These are phyloP conservation scores for Aspergillus novoparasiticus DNA, from an alignment of 2,329 filamentous ascomycete species.

Conservation along the genomic window DNA sequence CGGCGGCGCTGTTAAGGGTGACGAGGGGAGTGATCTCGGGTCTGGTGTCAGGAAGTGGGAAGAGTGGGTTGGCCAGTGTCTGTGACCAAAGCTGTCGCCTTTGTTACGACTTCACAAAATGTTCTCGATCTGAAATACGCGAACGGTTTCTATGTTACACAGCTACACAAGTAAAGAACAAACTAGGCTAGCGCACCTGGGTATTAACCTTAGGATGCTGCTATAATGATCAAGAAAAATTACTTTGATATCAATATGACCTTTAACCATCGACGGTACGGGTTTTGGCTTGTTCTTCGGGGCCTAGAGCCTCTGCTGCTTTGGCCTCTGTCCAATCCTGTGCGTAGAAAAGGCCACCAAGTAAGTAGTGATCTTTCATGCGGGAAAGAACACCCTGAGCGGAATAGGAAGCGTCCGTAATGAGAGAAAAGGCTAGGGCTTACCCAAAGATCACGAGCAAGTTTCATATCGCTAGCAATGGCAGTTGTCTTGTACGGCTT, in stretches of 20 bases:
- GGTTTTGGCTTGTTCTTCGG: conserved; percentile 2
- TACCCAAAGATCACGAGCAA: conserved; percentile 38
- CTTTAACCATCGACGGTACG: too few species aligned
- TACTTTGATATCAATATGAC: too few species aligned
- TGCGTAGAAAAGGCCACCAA: background rate
- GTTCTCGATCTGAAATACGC: background rate
- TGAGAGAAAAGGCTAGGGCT: background rate
- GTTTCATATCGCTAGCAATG: conserved; percentile 31
- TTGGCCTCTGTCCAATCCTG: conserved; percentile 26
- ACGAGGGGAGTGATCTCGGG: conserved; percentile 54
- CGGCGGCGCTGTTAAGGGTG: conserved; percentile 68
- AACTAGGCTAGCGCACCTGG: background rate
- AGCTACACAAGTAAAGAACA: background rate
- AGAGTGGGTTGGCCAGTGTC: conserved; percentile 79
- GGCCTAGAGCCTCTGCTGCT: conserved; percentile 18
- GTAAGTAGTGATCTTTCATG: background rate
- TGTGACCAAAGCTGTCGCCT: conserved; percentile 48
- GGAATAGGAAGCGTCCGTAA: background rate
- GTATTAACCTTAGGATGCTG: background rate
- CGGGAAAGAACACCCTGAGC: background rate
- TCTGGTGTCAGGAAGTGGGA: conserved; percentile 84
- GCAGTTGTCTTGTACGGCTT: conserved; percentile 27
- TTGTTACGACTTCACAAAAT: background rate
- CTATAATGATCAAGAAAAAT: background rate
- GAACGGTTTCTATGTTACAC: too few species aligned